A percentile compares a stretch with the other conserved stretches of the same genome.
Evolutionary conservation across 225 moss, liverwort and hornwort species (phyloP).

Genomic region (Sphagnum tenellum): DNA sequence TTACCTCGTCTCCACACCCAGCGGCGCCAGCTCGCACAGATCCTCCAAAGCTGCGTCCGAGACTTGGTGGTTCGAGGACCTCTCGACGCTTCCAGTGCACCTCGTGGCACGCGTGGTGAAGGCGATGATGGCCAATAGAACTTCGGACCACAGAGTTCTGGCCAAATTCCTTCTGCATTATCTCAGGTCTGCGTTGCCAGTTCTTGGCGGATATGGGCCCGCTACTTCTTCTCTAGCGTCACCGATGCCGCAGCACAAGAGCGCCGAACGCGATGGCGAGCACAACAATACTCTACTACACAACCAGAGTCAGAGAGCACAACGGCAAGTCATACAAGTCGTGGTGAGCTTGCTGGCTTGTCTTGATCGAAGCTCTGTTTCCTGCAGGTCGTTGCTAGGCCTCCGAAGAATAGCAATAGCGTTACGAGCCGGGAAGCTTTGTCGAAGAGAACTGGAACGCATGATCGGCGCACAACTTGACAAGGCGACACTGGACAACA

Average conservation of each 20-base stretch:
- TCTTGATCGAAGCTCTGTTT: constrained; percentile 54
- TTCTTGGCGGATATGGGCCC: constrained; percentile 38
- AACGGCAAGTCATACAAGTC: constrained; percentile 64
- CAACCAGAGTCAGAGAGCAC: constrained; percentile 37
- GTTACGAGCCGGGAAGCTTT: constrained; percentile 55
- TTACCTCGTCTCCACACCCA: constrained; percentile 46
- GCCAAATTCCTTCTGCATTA: constrained; percentile 86
- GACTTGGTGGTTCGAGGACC: constrained; percentile 91
- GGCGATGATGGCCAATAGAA: constrained; percentile 36
- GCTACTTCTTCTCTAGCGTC: no score
- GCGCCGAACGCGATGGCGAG: no score
- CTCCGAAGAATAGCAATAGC: constrained; percentile 65
- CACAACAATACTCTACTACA: no score
- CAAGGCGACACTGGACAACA: constrained; percentile 78
- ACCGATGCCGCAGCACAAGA: no score
- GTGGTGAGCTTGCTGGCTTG: constrained; percentile 58
- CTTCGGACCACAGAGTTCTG: constrained; percentile 55
- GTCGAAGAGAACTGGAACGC: constrained; percentile 64
- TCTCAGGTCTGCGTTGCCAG: constrained; percentile 66
- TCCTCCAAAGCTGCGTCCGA: constrained; percentile 64
- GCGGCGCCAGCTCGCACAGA: constrained; percentile 66
- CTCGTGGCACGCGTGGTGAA: constrained; percentile 79
- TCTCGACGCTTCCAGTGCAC: constrained; percentile 67
- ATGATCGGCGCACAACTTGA: constrained; percentile 89
- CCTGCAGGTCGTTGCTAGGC: constrained; percentile 79